Percentiles rank a stretch among this genome's conserved stretches.
Conservation (phyloP, 2,329 filamentous ascomycete species). For the Paracoccidioides brasiliensis region DNA sequence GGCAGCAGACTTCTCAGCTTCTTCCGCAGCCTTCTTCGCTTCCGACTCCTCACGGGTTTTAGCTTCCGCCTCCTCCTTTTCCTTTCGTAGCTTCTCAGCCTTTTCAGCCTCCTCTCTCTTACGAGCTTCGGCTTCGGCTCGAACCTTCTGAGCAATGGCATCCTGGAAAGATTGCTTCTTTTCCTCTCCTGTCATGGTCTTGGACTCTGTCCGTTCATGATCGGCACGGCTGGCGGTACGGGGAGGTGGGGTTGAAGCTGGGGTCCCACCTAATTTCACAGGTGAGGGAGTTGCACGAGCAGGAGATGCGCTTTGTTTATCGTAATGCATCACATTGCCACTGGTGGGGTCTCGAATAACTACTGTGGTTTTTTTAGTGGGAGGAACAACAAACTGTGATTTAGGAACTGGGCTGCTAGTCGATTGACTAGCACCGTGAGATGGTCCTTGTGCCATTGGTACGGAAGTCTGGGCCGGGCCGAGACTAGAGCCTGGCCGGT, state of each 20-base stretch:
- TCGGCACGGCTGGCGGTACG: constrained; percentile 55
- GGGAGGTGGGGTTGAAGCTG: constrained; percentile 68
- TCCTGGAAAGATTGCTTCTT: constrained; percentile 63
- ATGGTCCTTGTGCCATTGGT: constrained; percentile 23
- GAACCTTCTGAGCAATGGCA: constrained; percentile 36
- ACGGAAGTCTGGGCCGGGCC: constrained; percentile 42
- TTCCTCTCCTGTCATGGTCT: constrained; percentile 64
- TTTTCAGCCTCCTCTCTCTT: constrained; percentile 19
- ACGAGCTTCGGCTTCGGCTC: constrained; percentile 15
- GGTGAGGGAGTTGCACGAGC: constrained; percentile 44
- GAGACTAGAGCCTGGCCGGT: constrained; percentile 48
- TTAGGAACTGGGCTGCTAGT: constrained; percentile 49
- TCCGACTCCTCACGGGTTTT: constrained; percentile 17
- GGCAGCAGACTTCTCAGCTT: constrained; percentile 12
- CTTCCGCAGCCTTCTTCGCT: constrained; percentile 16
- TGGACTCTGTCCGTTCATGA: constrained; percentile 58
- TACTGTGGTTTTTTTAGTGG: constrained; percentile 51
- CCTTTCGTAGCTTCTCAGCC: constrained; percentile 4
- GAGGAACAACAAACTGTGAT: constrained; percentile 47
- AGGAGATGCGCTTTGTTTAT: constrained; percentile 52
- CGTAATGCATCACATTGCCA: constrained; percentile 59
- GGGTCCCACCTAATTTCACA: constrained; percentile 39
- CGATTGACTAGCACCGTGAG: constrained; percentile 41
- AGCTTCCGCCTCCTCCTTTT: constrained; percentile 12
- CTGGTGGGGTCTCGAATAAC: constrained; percentile 74